Evolutionary conservation across 164 flowering plant species (phyloP).

Genomic region (Protea cynaroides): DNA sequence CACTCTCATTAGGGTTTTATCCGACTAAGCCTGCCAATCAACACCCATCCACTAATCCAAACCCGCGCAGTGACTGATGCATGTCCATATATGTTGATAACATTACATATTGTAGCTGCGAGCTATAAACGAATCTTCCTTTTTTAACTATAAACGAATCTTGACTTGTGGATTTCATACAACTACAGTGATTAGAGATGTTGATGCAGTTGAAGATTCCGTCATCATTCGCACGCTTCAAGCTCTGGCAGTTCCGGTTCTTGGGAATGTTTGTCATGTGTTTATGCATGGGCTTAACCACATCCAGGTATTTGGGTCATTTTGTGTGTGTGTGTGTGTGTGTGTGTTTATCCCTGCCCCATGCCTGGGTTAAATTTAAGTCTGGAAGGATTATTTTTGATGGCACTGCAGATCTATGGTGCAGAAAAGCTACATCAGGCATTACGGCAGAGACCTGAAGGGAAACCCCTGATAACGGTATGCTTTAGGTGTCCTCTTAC

Average conservation of each 20-base stretch:
- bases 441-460: conserved; percentile 51
- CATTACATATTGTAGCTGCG: no score
- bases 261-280: conserved; percentile 91
- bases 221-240: conserved; percentile 60
- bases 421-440: conserved; percentile 75
- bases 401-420: conserved; percentile 64
- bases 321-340: no score
- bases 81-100: no score
- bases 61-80: no score
- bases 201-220: conserved; percentile 60
- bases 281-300: conserved; percentile 92
- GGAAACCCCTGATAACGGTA: conserved; percentile 79
- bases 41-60: no score
- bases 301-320: conserved; percentile 49
- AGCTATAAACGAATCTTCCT: not conserved
- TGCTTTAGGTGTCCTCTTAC: not conserved
- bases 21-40: no score
- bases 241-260: conserved; percentile 79
- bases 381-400: not conserved
- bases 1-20: no score
- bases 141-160: not conserved
- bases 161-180: conserved; percentile 7
- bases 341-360: no score
- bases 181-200: conserved; percentile 45
- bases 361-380: no score